A percentile compares a stretch with the other conserved stretches of the same genome.
These are phyloP conservation scores for Pilatotrama ljubarskyi DNA, from an alignment of 768 basidiomycete genomes.

Conservation along the genomic window DNA sequence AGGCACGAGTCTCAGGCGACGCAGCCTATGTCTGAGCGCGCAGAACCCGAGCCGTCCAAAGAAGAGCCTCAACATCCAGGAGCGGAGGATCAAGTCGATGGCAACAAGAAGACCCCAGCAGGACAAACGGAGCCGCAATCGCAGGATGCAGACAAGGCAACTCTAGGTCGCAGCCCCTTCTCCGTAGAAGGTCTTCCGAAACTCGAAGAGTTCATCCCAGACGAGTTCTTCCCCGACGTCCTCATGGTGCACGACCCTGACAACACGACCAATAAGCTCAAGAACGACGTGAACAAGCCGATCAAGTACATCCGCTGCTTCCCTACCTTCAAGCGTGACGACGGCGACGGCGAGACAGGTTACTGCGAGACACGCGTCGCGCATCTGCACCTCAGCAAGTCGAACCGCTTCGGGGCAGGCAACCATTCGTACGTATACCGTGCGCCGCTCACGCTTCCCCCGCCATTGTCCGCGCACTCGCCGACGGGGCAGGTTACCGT, in stretches of 20 bases:
- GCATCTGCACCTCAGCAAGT: slow-evolving; percentile 50
- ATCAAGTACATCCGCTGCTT: slow-evolving; percentile 19
- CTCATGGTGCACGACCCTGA: slow-evolving; percentile 30
- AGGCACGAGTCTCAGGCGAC: neutral
- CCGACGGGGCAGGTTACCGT: slow-evolving; percentile 28
- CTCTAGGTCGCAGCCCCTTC: neutral
- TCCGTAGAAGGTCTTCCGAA: slow-evolving; percentile 23
- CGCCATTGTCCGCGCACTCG: slow-evolving; percentile 25
- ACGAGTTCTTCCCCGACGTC: slow-evolving; percentile 27
- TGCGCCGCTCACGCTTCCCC: slow-evolving; percentile 53
- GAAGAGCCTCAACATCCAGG: neutral
- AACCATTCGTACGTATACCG: slow-evolving; percentile 54
- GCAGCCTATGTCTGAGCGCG: neutral
- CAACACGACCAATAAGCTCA: slow-evolving; percentile 3
- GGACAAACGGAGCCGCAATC: neutral
- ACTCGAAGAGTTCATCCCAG: slow-evolving; percentile 30
- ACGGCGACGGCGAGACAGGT: neutral
- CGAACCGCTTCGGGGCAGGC: slow-evolving; percentile 41
- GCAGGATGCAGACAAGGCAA: neutral
- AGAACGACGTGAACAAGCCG: neutral
- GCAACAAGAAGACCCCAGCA: neutral
- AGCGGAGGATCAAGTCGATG: neutral
- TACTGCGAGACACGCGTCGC: slow-evolving; percentile 27
- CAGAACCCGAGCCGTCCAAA: neutral
- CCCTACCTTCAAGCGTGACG: slow-evolving; percentile 16